These are phyloP conservation scores for Cercospora sojina DNA, from an alignment of 2,329 filamentous ascomycete species.

Conservation along the genomic window DNA sequence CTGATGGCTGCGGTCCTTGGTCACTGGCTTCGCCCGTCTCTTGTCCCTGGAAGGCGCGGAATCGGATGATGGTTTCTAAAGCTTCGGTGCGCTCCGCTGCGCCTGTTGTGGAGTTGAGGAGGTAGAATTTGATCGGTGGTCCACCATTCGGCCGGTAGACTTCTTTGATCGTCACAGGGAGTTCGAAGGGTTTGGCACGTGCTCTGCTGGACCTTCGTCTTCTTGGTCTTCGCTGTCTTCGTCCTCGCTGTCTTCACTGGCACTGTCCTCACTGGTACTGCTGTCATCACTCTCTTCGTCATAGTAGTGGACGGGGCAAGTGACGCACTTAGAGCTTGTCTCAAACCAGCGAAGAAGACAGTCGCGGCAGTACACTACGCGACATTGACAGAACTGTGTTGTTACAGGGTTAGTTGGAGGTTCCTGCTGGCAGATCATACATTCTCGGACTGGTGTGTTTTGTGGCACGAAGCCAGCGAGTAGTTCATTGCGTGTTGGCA, in stretches of 20 bases:
- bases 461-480: neutral
- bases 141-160: neutral
- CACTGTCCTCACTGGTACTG: neutral
- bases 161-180: neutral
- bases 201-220: neutral
- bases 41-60: neutral
- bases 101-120: neutral
- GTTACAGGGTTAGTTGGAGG: neutral
- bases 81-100: neutral
- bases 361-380: neutral
- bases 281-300: no score
- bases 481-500: neutral
- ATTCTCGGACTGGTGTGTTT: neutral
- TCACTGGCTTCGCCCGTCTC: neutral
- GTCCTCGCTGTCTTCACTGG: neutral
- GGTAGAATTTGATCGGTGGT: neutral
- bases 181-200: neutral
- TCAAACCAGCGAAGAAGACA: neutral
- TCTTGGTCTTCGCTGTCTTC: neutral
- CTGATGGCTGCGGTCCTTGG: neutral
- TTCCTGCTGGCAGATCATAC: neutral
- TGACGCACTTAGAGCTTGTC: neutral
- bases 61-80: neutral
- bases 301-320: neutral
- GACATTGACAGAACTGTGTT: neutral